A percentile compares a stretch with the other conserved stretches of the same genome.
Conservation (phyloP, 2,329 filamentous ascomycete species). For the Didymella pomorum region DNA sequence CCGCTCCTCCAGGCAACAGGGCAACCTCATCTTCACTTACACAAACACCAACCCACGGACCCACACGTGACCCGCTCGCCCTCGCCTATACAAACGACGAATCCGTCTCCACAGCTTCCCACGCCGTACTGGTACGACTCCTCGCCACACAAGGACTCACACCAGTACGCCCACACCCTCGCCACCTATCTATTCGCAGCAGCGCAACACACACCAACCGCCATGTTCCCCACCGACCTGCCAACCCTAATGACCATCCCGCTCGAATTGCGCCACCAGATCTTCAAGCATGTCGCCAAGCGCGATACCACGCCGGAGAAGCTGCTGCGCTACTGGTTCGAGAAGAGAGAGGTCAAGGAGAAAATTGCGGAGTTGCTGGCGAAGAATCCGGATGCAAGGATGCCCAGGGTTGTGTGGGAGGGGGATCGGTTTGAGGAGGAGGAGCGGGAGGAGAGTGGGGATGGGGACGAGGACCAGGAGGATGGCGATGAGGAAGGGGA, state of each 20-base stretch:
- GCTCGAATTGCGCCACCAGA: conserved; percentile 43
- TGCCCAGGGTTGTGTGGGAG: conserved; percentile 17
- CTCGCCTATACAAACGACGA: neutral
- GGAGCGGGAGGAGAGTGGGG: conserved; percentile 5
- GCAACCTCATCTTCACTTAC: conserved; percentile 10
- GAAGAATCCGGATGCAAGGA: conserved; percentile 21
- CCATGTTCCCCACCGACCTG: conserved; percentile 1
- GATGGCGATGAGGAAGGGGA: conserved; percentile 20
- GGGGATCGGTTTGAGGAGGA: conserved; percentile 20
- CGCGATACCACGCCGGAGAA: conserved; percentile 32
- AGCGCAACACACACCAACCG: neutral
- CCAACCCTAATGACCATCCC: conserved; percentile 35
- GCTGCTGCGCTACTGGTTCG: conserved; percentile 47
- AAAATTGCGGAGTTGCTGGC: conserved; percentile 22
- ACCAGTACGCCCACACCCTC: neutral
- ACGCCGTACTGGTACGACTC: conserved; percentile 1
- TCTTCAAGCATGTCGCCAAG: conserved; percentile 35
- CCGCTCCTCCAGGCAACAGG: conserved; percentile 11
- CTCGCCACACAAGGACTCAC: neutral
- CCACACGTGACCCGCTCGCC: conserved; percentile 7
- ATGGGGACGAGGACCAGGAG: conserved; percentile 20
- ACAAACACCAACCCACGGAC: neutral
- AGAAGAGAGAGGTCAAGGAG: conserved; percentile 42
- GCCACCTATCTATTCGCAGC: neutral
- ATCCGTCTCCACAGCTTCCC: neutral